phyloP scores from a whole-genome alignment of 805 yeast species.

The Kuraishia hungarica region DNA sequence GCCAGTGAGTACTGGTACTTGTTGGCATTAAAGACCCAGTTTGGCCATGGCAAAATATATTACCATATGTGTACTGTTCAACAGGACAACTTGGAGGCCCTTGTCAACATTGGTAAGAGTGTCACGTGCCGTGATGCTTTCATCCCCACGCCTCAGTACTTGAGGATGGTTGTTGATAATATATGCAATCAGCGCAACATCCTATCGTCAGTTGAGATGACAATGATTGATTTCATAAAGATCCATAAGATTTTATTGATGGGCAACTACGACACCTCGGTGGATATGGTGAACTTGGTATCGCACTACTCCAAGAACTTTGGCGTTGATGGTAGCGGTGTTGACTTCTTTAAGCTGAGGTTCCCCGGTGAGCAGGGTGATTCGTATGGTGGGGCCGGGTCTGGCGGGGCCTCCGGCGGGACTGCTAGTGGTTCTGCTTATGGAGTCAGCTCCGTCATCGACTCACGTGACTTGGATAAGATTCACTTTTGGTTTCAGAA shows the following conservation, averaged over 20 bases:
- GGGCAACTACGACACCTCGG: conserved; percentile 46
- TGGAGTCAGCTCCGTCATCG: conserved; percentile 8
- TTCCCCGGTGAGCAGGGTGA: conserved; percentile 23
- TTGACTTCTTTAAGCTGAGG: conserved; percentile 49
- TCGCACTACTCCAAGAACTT: conserved; percentile 57
- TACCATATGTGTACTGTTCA: conserved; percentile 87
- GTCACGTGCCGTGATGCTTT: conserved; percentile 77
- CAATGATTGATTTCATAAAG: conserved; percentile 53
- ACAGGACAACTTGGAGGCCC: conserved; percentile 66
- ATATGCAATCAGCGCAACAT: conserved; percentile 59
- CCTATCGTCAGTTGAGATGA: conserved; percentile 49
- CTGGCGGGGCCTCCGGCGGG: too few species aligned
- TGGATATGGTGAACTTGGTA: conserved; percentile 49
- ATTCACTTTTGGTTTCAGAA: conserved; percentile 70
- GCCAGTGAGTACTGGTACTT: conserved; percentile 81
- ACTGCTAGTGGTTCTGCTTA: conserved; percentile 9
- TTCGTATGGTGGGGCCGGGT: too few species aligned
- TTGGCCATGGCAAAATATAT: conserved; percentile 79
- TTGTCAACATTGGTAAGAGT: conserved; percentile 71
- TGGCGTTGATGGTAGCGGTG: conserved; percentile 58
- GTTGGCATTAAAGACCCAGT: conserved; percentile 61
- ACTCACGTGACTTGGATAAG: conserved; percentile 26
- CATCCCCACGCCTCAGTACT: conserved; percentile 74
- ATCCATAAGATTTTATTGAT: conserved; percentile 61
- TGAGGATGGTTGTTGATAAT: conserved; percentile 71